Conservation (phyloP, 179 eudicot genomes). For the Vitellaria paradoxa region DNA sequence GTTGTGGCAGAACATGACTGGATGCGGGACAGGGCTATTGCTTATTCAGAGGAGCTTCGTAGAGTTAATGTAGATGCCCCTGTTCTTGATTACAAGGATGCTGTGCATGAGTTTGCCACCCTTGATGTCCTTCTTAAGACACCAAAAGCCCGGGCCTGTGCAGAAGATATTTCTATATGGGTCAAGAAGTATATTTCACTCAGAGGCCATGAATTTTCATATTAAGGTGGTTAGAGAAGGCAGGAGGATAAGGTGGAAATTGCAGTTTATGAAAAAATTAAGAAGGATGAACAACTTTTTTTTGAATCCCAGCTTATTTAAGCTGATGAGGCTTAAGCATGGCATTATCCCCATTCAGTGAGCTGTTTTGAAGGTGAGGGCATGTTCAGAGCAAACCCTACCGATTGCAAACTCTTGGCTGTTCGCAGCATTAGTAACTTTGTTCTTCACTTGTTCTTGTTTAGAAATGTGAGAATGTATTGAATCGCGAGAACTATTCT, state of each 20-base stretch:
- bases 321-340: background rate
- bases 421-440: background rate
- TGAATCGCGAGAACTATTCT: background rate
- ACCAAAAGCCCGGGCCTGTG: conserved; percentile 66
- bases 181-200: conserved; percentile 67
- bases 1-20: conserved; percentile 73
- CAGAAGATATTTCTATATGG: conserved; percentile 38
- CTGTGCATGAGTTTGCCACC: conserved; percentile 72
- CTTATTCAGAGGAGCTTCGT: conserved; percentile 64
- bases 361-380: background rate
- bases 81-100: conserved; percentile 55
- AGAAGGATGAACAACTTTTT: background rate
- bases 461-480: no score
- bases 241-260: background rate
- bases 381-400: background rate
- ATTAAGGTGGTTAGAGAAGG: conserved; percentile 19
- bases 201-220: conserved; percentile 69
- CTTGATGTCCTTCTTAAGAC: conserved; percentile 61
- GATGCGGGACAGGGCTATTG: conserved; percentile 79
- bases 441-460: background rate
- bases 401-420: background rate
- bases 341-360: background rate
- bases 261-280: no score
- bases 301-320: background rate
- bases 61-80: conserved; percentile 73